Base-by-base conservation (phyloP, 2,329 filamentous ascomycete species). In the Alternaria atra region DNA sequence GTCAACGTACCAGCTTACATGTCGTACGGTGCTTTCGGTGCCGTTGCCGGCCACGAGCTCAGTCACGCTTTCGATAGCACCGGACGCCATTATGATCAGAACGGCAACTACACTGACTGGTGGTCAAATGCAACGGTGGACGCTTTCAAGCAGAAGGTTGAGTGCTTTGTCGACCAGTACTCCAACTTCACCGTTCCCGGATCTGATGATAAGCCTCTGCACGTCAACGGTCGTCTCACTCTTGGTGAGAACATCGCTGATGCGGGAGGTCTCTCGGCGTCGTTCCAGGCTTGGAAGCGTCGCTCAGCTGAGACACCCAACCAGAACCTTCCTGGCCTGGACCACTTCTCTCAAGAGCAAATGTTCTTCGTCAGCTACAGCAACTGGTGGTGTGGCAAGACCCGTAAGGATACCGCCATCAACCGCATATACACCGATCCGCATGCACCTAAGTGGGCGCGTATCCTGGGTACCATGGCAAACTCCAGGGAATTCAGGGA, bases 221-320 rank as follows among this genome's bases (percentile, higher is more conserved):
- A 88, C 61, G 85, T 91, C 56, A 88, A 90, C 60, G 90, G 89
- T 9, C 80, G 80, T 25, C 80, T 87, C 13, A 91, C 89, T 0
- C 79, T 91, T 2, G 87, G 86, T 20, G 90, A 92, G 78, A 91
- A 91, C 71, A 89, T 92, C 70, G 89, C 89, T 1, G 90, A 92
- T 73, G 87, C 89, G 1, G 89, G 89, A 15, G 90, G 90, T 13
- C 73, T 92, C 0, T 82, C 84, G 7, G 86, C 88, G 0, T 83
- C 88, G 0, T 91, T 86, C 71, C 80, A 84, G 25, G 89, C 89
- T 0, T 92, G 90, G 89, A 85, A 88, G 73, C 85, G 84, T 64
- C 83, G 84, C 10, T 84, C 86, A 32, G 75, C 80, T 2, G 78
- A 83, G 37, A 82, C 81, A n/a, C 81, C 85, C 0, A 84, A 75